Evolutionary conservation across 2,329 filamentous ascomycete species (phyloP).

Genomic region (Xylaria sp.): DNA sequence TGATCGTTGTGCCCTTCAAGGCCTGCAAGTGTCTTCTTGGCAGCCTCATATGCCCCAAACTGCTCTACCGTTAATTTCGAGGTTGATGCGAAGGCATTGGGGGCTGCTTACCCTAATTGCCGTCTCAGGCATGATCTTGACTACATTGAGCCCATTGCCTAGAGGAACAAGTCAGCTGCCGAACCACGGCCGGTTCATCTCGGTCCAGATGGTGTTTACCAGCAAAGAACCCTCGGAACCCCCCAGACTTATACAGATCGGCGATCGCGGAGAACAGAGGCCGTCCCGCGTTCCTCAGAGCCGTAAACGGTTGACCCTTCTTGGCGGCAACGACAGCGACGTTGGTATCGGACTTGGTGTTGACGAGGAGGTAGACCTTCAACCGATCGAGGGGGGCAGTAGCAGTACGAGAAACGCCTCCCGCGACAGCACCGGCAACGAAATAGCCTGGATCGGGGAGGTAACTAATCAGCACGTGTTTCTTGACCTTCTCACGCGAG

Average conservation of each 20-base stretch:
- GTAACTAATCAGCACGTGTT: constrained; percentile 64
- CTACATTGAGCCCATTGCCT: constrained; percentile 95
- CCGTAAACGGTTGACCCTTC: constrained; percentile 67
- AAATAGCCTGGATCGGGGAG: constrained; percentile 96
- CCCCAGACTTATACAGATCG: constrained; percentile 83
- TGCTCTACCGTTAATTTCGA: constrained; percentile 30
- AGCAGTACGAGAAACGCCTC: constrained; percentile 90
- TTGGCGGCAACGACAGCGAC: constrained; percentile 67
- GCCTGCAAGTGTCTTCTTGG: constrained; percentile 82
- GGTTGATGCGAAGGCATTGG: background rate
- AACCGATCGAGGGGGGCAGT: constrained; percentile 95
- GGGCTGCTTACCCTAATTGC: constrained; percentile 71
- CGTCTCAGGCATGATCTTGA: constrained; percentile 98
- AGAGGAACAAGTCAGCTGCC: constrained; percentile 15
- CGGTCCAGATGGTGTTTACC: constrained; percentile 57
- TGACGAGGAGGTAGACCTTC: constrained; percentile 96
- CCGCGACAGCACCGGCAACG: constrained; percentile 89
- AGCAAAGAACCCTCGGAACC: constrained; percentile 87
- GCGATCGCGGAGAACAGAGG: constrained; percentile 74
- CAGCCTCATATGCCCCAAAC: constrained; percentile 95
- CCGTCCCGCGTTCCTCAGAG: constrained; percentile 65
- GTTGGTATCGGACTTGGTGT: constrained; percentile 66
- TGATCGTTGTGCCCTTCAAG: constrained; percentile 88
- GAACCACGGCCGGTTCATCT: background rate
- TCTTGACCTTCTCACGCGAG: constrained; percentile 43